Conservation (phyloP, 179 eudicot species). For the Corrigiola litoralis region DNA sequence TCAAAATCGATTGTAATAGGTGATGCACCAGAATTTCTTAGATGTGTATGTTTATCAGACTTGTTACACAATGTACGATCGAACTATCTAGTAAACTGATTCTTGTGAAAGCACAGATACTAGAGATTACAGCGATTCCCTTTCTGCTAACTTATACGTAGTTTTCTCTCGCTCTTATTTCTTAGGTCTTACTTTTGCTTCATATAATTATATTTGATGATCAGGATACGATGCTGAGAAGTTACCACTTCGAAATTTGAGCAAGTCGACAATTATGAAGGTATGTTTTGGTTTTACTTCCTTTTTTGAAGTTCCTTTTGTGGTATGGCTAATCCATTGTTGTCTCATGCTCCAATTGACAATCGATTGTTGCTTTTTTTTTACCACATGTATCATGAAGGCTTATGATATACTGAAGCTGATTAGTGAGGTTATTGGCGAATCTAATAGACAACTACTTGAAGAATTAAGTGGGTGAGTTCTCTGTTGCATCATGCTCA, state of each 20-base stretch:
- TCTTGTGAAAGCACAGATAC: neutral
- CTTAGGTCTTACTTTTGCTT: neutral
- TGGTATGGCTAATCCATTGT: neutral
- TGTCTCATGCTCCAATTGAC: neutral
- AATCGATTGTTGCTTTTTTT: neutral
- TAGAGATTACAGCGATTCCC: neutral
- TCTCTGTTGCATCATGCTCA: neutral
- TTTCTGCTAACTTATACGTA: neutral
- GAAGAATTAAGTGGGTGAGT: constrained; percentile 88
- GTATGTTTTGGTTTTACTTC: constrained; percentile 23
- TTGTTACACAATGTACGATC: too few relatives aligned
- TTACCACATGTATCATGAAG: constrained; percentile 26
- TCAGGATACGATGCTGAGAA: constrained; percentile 93
- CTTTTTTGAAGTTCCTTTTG: neutral
- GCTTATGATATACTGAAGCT: constrained; percentile 84
- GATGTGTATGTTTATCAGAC: too few relatives aligned
- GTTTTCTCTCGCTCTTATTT: too few relatives aligned
- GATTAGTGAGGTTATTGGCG: constrained; percentile 72
- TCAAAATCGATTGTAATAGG: neutral
- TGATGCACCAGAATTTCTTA: too few relatives aligned
- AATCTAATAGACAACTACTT: constrained; percentile 48
- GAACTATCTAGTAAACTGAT: neutral
- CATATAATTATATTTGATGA: constrained; percentile 12
- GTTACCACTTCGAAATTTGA: constrained; percentile 83
- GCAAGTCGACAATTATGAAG: constrained; percentile 77